Conservation (phyloP, 208 protist species). For the Strigomonas galati region DNA sequence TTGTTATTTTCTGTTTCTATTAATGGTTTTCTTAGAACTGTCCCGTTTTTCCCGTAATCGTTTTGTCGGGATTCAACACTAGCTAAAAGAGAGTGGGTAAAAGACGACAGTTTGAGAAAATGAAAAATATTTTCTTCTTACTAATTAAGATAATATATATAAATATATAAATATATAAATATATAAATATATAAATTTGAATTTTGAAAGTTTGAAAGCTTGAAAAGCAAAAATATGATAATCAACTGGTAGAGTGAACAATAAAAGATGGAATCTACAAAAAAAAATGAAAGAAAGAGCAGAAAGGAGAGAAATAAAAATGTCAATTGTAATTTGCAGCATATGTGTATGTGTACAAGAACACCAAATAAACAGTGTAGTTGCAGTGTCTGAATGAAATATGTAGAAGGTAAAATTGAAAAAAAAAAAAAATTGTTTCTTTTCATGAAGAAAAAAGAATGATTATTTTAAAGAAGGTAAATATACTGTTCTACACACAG, state of each 20-base stretch:
- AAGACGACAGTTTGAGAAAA: too few relatives aligned
- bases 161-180: background rate
- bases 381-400: background rate
- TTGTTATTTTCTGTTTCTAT: background rate
- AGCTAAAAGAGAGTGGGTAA: too few relatives aligned
- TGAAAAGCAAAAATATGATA: slow-evolving; percentile 2
- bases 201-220: background rate
- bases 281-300: slow-evolving; percentile 16
- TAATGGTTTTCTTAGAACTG: background rate
- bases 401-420: slow-evolving; percentile 11
- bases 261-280: background rate
- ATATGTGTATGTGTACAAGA: too few relatives aligned
- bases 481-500: slow-evolving; percentile 11
- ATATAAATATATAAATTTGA: slow-evolving; percentile 13
- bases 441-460: background rate
- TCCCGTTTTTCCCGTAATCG: too few relatives aligned
- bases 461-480: background rate
- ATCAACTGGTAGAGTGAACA: background rate
- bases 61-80: too few relatives aligned
- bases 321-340: too few relatives aligned
- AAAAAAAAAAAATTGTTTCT: slow-evolving; percentile 12
- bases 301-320: slow-evolving; percentile 4
- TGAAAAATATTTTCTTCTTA: background rate
- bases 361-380: too few relatives aligned
- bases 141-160: background rate